A percentile compares a stretch with the other conserved stretches of the same genome.
phyloP scores from a whole-genome alignment of 2,329 filamentous ascomycete genomes.

The Aspergillus tubingensis region DNA sequence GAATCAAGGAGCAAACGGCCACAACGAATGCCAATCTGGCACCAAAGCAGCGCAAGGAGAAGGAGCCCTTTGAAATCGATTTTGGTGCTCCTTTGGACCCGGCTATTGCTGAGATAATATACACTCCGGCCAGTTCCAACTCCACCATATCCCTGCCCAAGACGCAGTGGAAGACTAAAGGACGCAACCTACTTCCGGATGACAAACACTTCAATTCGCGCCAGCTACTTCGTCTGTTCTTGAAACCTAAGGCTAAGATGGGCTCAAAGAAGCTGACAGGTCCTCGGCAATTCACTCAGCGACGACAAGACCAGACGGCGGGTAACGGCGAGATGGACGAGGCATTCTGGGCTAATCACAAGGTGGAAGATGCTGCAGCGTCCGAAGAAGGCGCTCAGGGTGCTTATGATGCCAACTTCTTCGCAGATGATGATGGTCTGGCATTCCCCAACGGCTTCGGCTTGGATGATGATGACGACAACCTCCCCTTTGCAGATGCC shows the following conservation, averaged over 20 bases:
- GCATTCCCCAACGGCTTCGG: constrained; percentile 50
- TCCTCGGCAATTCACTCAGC: constrained; percentile 40
- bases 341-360: constrained; percentile 81
- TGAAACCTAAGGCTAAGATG: constrained; percentile 89
- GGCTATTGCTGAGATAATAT: constrained; percentile 71
- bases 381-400: constrained; percentile 64
- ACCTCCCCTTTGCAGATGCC: constrained; percentile 52
- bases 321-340: constrained; percentile 84
- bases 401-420: constrained; percentile 96
- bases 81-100: constrained; percentile 75
- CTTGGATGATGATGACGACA: constrained; percentile 51
- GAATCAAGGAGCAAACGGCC: constrained; percentile 76
- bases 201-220: constrained; percentile 98
- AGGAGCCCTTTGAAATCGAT: constrained; percentile 93
- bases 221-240: constrained; percentile 83
- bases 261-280: constrained; percentile 63
- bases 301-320: constrained; percentile 54
- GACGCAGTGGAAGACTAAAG: constrained; percentile 94
- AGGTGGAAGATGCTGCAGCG: constrained; percentile 55
- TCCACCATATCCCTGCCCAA: constrained; percentile 82
- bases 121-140: constrained; percentile 78
- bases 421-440: constrained; percentile 68
- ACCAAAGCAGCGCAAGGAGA: constrained; percentile 78
- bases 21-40: constrained; percentile 46
- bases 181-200: constrained; percentile 87